Percentiles rank a stretch among this genome's conserved stretches.
These are phyloP conservation scores for Cutaneotrichosporon sp. DNA, from an alignment of 1,284 basidiomycete species.

Conservation along the genomic window DNA sequence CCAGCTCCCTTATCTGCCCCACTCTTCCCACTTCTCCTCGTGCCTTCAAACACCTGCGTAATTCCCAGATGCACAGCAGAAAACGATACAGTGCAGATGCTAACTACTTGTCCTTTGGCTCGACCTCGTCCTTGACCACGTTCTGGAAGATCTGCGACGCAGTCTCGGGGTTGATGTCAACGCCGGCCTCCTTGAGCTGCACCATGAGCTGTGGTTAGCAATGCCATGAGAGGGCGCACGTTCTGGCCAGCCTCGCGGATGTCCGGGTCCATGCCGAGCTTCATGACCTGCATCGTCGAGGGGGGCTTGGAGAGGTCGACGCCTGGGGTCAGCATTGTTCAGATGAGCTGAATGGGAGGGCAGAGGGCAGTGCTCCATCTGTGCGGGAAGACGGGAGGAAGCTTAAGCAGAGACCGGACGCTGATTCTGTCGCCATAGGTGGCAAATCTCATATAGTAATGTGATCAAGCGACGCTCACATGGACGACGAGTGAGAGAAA, in stretches of 20 bases:
- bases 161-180: constrained; percentile 36
- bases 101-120: constrained; percentile 11
- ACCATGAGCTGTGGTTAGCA: constrained; percentile 34
- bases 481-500: too few relatives aligned
- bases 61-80: too few relatives aligned
- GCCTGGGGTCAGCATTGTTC: constrained; percentile 25
- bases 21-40: neutral
- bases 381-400: neutral
- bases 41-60: too few relatives aligned
- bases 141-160: constrained; percentile 27
- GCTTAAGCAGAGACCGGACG: too few relatives aligned
- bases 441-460: too few relatives aligned
- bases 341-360: neutral
- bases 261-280: constrained; percentile 45
- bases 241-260: constrained; percentile 40
- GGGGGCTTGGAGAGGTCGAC: constrained; percentile 39
- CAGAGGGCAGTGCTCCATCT: too few relatives aligned
- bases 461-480: too few relatives aligned
- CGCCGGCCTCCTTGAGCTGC: constrained; percentile 44
- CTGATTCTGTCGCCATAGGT: too few relatives aligned
- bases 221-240: constrained; percentile 24
- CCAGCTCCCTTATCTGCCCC: neutral
- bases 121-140: constrained; percentile 15
- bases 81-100: constrained; percentile 8
- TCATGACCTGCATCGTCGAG: constrained; percentile 39